Percentiles rank a stretch among this genome's conserved stretches.
These are phyloP conservation scores for Mycena rebaudengoi DNA, from an alignment of 768 basidiomycete species.

Conservation along the genomic window DNA sequence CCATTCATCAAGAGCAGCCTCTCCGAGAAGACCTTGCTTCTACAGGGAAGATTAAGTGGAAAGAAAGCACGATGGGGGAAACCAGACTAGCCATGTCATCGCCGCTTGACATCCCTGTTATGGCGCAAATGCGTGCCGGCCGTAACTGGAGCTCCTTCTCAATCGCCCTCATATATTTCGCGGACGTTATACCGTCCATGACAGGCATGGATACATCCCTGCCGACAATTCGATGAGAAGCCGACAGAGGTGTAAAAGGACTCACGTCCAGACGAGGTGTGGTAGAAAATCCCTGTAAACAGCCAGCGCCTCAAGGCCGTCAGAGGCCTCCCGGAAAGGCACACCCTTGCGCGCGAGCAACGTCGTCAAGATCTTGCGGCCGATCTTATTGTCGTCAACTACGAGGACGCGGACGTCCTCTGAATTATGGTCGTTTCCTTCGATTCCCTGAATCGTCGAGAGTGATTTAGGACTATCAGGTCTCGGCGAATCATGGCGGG, in stretches of 20 bases:
- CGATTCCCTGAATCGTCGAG: no score
- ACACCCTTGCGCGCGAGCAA: conserved; percentile 9
- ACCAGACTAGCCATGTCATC: conserved; percentile 10
- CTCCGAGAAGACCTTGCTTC: conserved; percentile 1
- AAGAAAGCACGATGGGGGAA: no score
- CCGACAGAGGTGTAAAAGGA: no score
- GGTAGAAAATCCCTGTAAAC: conserved; percentile 12
- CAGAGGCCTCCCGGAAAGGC: conserved; percentile 4
- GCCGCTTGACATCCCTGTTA: conserved; percentile 9
- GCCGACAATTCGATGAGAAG: background rate
- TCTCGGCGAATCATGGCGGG: no score
- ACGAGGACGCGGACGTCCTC: conserved; percentile 1
- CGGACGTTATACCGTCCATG: conserved; percentile 15
- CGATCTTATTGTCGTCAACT: conserved; percentile 9
- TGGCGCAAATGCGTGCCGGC: conserved; percentile 1
- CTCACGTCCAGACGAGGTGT: conserved; percentile 13
- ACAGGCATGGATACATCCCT: conserved; percentile 16
- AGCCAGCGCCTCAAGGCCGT: conserved; percentile 3
- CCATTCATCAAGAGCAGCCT: conserved; percentile 13
- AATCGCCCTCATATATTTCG: conserved; percentile 8
- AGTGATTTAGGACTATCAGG: no score
- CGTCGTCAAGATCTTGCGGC: conserved; percentile 10
- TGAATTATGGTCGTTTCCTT: no score
- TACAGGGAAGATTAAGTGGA: background rate
- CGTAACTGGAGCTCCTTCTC: conserved; percentile 4